A percentile compares a stretch with the other conserved stretches of the same genome.
phyloP scores from a whole-genome alignment of 345 rosid species.

The Populus nigra region DNA sequence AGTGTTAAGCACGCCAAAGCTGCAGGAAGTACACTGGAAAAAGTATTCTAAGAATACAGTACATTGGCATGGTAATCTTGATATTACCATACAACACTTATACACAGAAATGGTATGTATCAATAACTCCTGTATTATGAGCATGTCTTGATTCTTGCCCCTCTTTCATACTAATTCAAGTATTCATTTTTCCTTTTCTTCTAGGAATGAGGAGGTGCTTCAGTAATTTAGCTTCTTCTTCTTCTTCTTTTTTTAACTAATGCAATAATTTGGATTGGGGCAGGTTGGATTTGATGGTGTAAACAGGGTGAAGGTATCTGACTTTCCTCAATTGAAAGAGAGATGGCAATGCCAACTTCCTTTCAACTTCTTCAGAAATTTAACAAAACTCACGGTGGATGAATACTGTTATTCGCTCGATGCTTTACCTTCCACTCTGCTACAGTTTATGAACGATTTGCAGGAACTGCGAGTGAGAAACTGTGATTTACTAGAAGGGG shows the following conservation, averaged over 20 bases:
- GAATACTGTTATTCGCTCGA: background rate
- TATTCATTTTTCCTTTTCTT: background rate
- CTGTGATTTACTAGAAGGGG: slow-evolving; percentile 1
- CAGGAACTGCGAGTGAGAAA: background rate
- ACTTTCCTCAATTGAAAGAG: background rate
- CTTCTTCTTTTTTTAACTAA: background rate
- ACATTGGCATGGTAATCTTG: slow-evolving; percentile 11
- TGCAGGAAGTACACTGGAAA: background rate
- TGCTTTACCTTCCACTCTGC: slow-evolving; percentile 7
- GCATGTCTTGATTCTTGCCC: background rate
- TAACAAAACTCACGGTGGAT: background rate
- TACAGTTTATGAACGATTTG: slow-evolving; percentile 1
- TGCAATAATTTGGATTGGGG: background rate
- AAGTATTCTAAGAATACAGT: background rate
- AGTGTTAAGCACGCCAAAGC: slow-evolving; percentile 18
- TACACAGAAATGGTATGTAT: slow-evolving; percentile 1
- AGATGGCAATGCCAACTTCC: slow-evolving; percentile 3
- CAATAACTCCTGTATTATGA: no score
- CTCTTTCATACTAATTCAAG: background rate
- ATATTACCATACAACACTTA: slow-evolving; percentile 4
- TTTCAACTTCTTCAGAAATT: background rate
- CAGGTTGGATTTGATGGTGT: background rate
- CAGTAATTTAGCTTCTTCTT: background rate
- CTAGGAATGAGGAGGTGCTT: background rate
- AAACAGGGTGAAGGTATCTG: background rate